Evolutionary conservation across 345 rosid species (phyloP).

Genomic region (Viola odorata): DNA sequence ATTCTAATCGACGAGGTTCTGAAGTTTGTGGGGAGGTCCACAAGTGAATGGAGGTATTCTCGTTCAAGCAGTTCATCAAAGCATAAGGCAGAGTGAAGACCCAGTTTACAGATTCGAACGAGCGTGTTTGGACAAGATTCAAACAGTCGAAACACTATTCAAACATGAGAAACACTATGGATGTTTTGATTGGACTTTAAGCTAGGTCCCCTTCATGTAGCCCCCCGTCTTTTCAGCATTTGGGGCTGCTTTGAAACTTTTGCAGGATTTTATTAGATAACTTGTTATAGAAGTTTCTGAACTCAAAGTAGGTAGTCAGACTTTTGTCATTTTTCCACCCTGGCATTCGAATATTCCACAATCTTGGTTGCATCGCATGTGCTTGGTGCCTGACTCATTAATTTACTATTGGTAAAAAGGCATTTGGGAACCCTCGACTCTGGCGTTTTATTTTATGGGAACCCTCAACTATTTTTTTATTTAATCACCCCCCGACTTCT

Average conservation of each 20-base stretch:
- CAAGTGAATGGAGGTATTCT: constrained; percentile 34
- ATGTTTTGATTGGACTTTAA: neutral
- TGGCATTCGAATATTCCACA: no score
- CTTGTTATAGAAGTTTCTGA: no score
- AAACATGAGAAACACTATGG: neutral
- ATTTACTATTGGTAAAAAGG: no score
- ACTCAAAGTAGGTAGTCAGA: no score
- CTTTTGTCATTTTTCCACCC: no score
- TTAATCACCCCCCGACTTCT: no score
- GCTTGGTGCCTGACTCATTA: no score
- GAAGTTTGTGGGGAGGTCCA: constrained; percentile 72
- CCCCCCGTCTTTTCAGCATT: neutral
- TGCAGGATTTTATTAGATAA: constrained; percentile 6
- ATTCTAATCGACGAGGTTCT: constrained; percentile 80
- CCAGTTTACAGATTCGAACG: neutral
- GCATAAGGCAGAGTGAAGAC: constrained; percentile 47
- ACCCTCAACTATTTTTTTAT: no score
- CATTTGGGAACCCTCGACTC: no score
- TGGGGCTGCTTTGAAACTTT: neutral
- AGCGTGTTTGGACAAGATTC: neutral
- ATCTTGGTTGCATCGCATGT: no score
- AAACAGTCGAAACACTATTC: neutral
- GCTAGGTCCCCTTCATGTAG: neutral
- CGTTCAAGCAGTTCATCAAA: constrained; percentile 30
- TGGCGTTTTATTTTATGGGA: no score